These are phyloP conservation scores for Macadamia tetraphylla DNA, from an alignment of 164 flowering plant genomes.

Conservation along the genomic window DNA sequence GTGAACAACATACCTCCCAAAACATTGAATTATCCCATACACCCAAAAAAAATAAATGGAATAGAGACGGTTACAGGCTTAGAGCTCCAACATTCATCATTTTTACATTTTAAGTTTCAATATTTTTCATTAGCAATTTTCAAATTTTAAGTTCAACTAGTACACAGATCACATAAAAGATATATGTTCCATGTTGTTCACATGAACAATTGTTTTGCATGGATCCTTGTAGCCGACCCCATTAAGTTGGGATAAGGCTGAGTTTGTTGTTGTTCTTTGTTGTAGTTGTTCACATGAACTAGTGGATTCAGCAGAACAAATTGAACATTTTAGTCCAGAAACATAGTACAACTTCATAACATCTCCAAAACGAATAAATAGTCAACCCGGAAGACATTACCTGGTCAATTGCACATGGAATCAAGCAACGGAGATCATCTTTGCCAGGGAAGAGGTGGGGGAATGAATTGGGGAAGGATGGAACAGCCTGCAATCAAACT, in stretches of 20 bases:
- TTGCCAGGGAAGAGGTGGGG: conserved; percentile 82
- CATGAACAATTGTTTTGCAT: too few relatives aligned
- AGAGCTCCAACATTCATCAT: too few relatives aligned
- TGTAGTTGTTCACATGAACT: neutral
- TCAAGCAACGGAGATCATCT: conserved; percentile 78
- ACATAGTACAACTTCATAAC: neutral
- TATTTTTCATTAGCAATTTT: too few relatives aligned
- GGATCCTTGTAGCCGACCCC: too few relatives aligned
- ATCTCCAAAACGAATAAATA: neutral
- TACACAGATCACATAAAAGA: neutral
- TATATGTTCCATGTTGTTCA: neutral
- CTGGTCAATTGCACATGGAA: conserved; percentile 99
- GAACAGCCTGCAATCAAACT: conserved; percentile 73
- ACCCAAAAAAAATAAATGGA: too few relatives aligned
- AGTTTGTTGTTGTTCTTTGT: too few relatives aligned
- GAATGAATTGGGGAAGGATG: conserved; percentile 94
- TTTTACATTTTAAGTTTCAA: too few relatives aligned
- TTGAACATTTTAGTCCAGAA: neutral
- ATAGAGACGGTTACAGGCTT: too few relatives aligned
- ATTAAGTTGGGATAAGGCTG: too few relatives aligned
- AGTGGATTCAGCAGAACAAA: neutral
- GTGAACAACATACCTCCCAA: too few relatives aligned
- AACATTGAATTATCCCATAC: too few relatives aligned
- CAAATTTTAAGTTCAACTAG: too few relatives aligned
- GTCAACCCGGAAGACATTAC: conserved; percentile 23